These are phyloP conservation scores for Epichloe baconii DNA, from an alignment of 2,329 filamentous ascomycete genomes.

Conservation along the genomic window DNA sequence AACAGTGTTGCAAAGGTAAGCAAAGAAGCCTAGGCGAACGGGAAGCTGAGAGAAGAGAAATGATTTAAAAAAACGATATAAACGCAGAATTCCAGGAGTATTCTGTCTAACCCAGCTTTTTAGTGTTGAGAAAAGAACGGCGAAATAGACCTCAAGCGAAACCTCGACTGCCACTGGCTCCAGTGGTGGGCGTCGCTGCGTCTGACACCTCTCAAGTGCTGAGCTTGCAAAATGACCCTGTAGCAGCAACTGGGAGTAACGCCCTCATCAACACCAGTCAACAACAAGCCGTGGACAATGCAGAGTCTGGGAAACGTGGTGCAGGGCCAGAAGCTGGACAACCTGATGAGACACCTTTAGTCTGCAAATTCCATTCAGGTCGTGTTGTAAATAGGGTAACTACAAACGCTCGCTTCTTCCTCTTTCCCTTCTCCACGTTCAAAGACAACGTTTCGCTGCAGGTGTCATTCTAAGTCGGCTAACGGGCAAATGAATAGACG, in stretches of 20 bases:
- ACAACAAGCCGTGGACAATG: background rate
- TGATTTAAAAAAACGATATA: no score
- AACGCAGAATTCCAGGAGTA: background rate
- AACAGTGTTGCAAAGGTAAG: conserved; percentile 15
- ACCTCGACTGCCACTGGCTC: background rate
- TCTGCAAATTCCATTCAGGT: conserved; percentile 18
- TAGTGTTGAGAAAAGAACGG: conserved; percentile 1
- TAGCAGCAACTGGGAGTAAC: background rate
- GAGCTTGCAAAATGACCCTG: background rate
- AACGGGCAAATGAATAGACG: conserved; percentile 7
- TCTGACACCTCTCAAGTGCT: background rate
- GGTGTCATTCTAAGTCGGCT: background rate
- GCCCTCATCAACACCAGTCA: background rate
- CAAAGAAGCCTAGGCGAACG: background rate
- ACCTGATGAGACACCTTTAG: background rate
- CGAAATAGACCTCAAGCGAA: background rate
- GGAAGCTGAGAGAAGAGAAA: background rate
- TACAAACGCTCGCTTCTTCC: background rate
- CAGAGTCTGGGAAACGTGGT: background rate
- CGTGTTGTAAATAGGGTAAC: conserved; percentile 15
- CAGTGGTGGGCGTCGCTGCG: background rate
- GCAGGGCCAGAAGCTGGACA: background rate
- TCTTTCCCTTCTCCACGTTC: background rate
- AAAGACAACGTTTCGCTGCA: no score
- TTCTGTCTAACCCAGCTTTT: background rate